Evolutionary conservation across 2,329 filamentous ascomycete species (phyloP), one percentile per base, ranked within the genome.

Genomic region (Exophiala spinifera): DNA sequence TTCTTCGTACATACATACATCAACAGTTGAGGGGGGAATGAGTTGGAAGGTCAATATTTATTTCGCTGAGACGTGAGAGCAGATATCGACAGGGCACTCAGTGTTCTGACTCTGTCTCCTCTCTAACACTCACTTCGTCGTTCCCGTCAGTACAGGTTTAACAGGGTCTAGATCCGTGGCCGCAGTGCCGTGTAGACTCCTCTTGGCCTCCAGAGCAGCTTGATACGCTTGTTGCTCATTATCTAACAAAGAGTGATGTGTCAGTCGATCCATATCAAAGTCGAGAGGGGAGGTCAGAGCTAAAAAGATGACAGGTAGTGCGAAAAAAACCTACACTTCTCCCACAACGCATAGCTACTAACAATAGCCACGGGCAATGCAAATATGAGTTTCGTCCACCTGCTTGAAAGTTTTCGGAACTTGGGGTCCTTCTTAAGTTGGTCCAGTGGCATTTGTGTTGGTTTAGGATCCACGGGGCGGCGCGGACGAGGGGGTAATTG

Each of bases 351-450:
- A 36, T 57, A 63, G 39, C 54, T 61, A 23, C 50, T 59, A 1
- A 60, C 60, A 21, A 64, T 56, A 1, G 53, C 49, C 39, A 64
- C 55, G 2, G 63, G 63, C 36, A 60, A 20, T 3, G 56, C 63
- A 25, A 64, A 56, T 3, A 64, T 57, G 19, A 60, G 20, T 4
- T 52, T 37, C 13, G 56, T 57, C 50, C 56, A 63, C 25, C 49
- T 25, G 10, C 50, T 43, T 15, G 49, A 53, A 3, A 60, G 49
- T 15, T 36, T 33, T 10, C 54, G 44, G 49, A 57, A 64, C 19
- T 52, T 23, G 1, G 57, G 53, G 33, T 59, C 52, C 43, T 53
- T 56, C 39, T 54, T 53, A 31, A 63, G 55, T 33, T 61, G 49
- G 5, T 47, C 46, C 36, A 50, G 49, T 11, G 59, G 43, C 43